Conservation (phyloP, 805 yeast genomes). For the Candida tibetensis region DNA sequence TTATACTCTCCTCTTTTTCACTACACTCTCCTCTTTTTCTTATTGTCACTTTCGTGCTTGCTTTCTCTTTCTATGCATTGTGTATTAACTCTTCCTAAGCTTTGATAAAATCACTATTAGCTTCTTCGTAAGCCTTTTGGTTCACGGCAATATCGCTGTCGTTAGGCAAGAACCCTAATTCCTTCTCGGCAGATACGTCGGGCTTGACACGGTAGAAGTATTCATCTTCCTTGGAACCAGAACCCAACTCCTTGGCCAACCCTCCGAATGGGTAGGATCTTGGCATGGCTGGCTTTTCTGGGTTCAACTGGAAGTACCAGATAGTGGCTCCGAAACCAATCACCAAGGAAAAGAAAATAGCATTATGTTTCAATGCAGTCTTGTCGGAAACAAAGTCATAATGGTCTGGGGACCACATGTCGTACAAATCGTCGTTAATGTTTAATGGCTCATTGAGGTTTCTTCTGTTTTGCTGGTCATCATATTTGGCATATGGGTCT, state of each 20-base stretch:
- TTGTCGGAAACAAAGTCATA: constrained; percentile 56
- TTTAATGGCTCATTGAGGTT: constrained; percentile 71
- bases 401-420: constrained; percentile 85
- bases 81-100: constrained; percentile 15
- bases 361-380: constrained; percentile 58
- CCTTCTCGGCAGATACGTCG: constrained; percentile 36
- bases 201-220: constrained; percentile 41
- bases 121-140: constrained; percentile 30
- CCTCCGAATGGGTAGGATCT: constrained; percentile 76
- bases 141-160: constrained; percentile 28
- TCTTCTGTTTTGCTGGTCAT: constrained; percentile 79
- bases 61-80: background rate
- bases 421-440: constrained; percentile 68
- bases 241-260: constrained; percentile 71
- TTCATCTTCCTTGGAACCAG: constrained; percentile 38
- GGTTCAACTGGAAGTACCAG: constrained; percentile 49
- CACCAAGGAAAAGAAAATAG: constrained; percentile 43
- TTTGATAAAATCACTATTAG: constrained; percentile 37
- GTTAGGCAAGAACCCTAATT: constrained; percentile 34
- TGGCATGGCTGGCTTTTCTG: constrained; percentile 70
- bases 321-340: constrained; percentile 44
- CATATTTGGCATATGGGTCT: constrained; percentile 71
- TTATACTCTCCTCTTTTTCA: too few relatives aligned
- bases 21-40: too few relatives aligned
- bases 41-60: too few relatives aligned